These are phyloP conservation scores for Chloroidium sp. DNA, from an alignment of 163 green algal species.

Conservation along the genomic window DNA sequence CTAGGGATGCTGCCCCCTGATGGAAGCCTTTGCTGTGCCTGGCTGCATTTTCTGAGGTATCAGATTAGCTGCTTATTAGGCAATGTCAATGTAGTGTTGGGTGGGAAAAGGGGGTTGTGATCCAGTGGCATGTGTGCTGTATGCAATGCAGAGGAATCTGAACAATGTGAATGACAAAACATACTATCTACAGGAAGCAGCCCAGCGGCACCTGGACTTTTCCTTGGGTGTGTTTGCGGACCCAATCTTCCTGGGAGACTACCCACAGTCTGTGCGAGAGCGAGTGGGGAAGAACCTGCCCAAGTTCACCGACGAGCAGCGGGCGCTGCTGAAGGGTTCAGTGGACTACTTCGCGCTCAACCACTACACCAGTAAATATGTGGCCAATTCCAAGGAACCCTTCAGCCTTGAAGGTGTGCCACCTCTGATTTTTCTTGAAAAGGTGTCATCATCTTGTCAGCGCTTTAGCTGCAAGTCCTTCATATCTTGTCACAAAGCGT, in stretches of 20 bases:
- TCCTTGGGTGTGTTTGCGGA: slow-evolving; percentile 34
- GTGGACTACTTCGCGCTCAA: slow-evolving; percentile 54
- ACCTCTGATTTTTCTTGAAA: no score
- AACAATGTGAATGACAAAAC: background rate
- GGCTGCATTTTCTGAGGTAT: no score
- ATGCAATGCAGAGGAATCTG: no score
- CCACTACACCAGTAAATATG: slow-evolving; percentile 29
- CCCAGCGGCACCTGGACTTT: slow-evolving; percentile 34
- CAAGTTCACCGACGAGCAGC: slow-evolving; percentile 40
- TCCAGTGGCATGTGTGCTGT: no score
- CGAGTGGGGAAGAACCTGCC: slow-evolving; percentile 17
- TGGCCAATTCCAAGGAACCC: background rate
- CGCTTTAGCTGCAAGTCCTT: no score
- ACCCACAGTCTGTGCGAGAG: slow-evolving; percentile 29
- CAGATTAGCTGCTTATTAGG: no score
- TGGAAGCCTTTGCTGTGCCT: no score
- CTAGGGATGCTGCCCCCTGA: no score
- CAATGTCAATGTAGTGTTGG: no score
- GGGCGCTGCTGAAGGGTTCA: slow-evolving; percentile 24
- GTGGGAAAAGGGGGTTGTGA: no score
- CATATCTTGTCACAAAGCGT: no score
- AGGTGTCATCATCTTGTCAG: no score
- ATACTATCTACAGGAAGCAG: slow-evolving; percentile 28
- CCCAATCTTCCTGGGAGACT: slow-evolving; percentile 41
- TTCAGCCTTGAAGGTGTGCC: background rate